These are phyloP conservation scores for Raphanus raphanistrum DNA, from an alignment of 345 rosid species.

Conservation along the genomic window DNA sequence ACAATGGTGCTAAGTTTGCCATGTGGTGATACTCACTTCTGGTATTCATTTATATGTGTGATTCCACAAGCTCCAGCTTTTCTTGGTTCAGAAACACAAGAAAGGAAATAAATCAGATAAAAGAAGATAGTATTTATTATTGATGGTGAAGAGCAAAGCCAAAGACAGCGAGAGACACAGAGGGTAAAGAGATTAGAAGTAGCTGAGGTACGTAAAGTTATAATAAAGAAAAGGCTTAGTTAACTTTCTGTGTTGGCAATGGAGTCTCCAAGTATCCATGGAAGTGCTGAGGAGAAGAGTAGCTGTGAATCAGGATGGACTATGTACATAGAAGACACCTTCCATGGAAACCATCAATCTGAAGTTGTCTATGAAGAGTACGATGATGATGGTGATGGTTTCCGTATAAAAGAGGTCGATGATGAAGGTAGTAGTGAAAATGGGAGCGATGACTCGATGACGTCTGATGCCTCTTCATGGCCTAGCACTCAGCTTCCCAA, in stretches of 20 bases:
- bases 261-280: slow-evolving; percentile 46
- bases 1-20: too few relatives aligned
- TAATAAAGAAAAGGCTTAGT: neutral
- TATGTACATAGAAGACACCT: slow-evolving; percentile 55
- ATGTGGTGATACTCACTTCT: too few relatives aligned
- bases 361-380: slow-evolving; percentile 22
- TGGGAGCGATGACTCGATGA: slow-evolving; percentile 72
- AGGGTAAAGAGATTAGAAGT: slow-evolving; percentile 17
- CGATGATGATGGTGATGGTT: slow-evolving; percentile 1
- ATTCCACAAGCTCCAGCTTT: too few relatives aligned
- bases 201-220: slow-evolving; percentile 28
- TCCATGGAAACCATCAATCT: slow-evolving; percentile 36
- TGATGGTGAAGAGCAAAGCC: too few relatives aligned
- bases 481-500: slow-evolving; percentile 48
- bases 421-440: slow-evolving; percentile 25
- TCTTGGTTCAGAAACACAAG: too few relatives aligned
- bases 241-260: slow-evolving; percentile 26
- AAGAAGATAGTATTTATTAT: too few relatives aligned
- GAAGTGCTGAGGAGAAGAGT: slow-evolving; percentile 44
- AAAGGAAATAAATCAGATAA: too few relatives aligned
- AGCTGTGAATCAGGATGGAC: slow-evolving; percentile 74
- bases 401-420: slow-evolving; percentile 15
- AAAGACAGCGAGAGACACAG: neutral
- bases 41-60: too few relatives aligned
- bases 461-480: slow-evolving; percentile 78